Evolutionary conservation across 805 yeast species (phyloP).

Genomic region (Priceomyces haplophilus): DNA sequence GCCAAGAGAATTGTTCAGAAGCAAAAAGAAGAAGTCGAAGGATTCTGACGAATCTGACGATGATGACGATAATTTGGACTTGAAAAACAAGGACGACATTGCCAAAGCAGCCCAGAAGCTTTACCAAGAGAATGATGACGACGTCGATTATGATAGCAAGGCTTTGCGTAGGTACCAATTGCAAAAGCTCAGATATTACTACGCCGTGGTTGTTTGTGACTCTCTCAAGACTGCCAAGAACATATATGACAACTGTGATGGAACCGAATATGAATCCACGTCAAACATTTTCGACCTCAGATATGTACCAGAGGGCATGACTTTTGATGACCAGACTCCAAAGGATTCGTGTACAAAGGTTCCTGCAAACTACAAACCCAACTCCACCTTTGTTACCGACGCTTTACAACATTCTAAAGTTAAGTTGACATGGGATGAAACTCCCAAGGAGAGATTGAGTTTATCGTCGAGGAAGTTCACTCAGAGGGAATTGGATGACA

Average conservation of each 20-base stretch:
- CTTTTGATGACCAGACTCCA: slow-evolving; percentile 69
- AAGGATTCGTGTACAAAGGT: slow-evolving; percentile 69
- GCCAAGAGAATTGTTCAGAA: slow-evolving; percentile 73
- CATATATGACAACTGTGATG: slow-evolving; percentile 87
- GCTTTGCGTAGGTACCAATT: slow-evolving; percentile 86
- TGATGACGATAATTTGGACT: slow-evolving; percentile 32
- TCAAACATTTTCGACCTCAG: slow-evolving; percentile 91
- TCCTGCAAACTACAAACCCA: slow-evolving; percentile 79
- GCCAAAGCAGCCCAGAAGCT: slow-evolving; percentile 67
- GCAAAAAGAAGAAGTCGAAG: slow-evolving; percentile 35
- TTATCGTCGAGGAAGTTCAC: slow-evolving; percentile 78
- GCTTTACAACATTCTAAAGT: slow-evolving; percentile 96
- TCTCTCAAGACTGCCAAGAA: slow-evolving; percentile 63
- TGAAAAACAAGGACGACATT: slow-evolving; percentile 44
- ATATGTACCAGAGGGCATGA: slow-evolving; percentile 91
- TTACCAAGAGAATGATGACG: slow-evolving; percentile 78
- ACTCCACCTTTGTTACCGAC: slow-evolving; percentile 75
- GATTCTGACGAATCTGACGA: slow-evolving; percentile 31
- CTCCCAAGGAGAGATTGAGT: slow-evolving; percentile 83
- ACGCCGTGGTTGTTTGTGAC: slow-evolving; percentile 87
- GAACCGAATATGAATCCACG: slow-evolving; percentile 92
- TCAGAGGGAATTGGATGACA: slow-evolving; percentile 82
- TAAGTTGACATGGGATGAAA: slow-evolving; percentile 97
- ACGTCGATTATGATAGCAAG: slow-evolving; percentile 78
- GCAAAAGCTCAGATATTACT: slow-evolving; percentile 88